Evolutionary conservation across 1,284 basidiomycete species (phyloP), one percentile per base, ranked within the genome.

Genomic region (Bjerkandera adusta): DNA sequence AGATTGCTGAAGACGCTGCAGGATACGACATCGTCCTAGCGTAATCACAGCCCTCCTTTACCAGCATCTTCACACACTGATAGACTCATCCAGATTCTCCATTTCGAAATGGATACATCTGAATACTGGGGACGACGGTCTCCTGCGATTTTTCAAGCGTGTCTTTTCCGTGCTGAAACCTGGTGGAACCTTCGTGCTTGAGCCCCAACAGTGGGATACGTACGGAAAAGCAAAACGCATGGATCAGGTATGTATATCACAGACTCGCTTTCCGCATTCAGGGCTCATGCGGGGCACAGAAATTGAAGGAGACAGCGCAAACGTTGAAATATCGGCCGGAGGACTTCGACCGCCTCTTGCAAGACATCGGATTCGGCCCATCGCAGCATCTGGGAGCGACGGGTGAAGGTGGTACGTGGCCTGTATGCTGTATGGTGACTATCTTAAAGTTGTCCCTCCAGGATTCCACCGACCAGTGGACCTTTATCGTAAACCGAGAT

Each of bases 61-160:
- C n/a, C n/a, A n/a, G n/a, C n/a, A n/a, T n/a, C n/a, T n/a, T n/a
- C n/a, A n/a, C n/a, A n/a, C n/a, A n/a, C 13, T 12, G 35, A 20
- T 22, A 40, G 15, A 43, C 10, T 16, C 34, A 35, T 12, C 21
- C 55, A 92, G 89, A 1, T 81, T 92, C 51, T 92, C 89, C 0
- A 68, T 92, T 36, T 79, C 88, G 0, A 92, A 92, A 64, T 92
- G 90, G 89, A 88, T 92, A 21, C 89, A 92, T 62, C 68, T 92
- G 2, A 83, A 91, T 53, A 69, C 70, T 7, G 85, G 86, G 10
- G 89, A 92, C 55, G 75, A 76, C 1, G 89, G 81, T 0, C 53
- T 92, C 10, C 55, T 63, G 36, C 50, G 52, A 0, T 89, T 92
- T 62, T 92, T 92, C 57, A 64, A 59, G 2, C 76, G 80, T 16